Evolutionary conservation across 2,329 filamentous ascomycete species (phyloP), one percentile per base, ranked within the genome.

Genomic region (Chaetomium globosum): DNA sequence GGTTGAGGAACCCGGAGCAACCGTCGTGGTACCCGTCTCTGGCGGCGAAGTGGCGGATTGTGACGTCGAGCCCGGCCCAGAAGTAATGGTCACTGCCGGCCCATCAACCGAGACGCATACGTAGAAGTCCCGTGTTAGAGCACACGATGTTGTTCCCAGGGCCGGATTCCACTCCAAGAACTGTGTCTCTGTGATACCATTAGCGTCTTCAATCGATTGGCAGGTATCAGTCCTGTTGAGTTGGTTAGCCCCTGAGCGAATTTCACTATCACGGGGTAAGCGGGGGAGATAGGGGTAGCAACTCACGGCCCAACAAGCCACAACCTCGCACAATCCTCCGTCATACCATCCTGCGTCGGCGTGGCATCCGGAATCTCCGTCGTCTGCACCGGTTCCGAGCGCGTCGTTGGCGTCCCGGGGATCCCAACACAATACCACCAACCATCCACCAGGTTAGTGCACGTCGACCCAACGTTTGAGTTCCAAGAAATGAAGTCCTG

Each of bases 231-330:
- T 2, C 13, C 55, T 58, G n/a, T 4, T n/a, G 4, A 2, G 16
- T n/a, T 16, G 3, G 16, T 43, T n/a, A 43, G 39, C 39, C 39
- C 13, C 39, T 43, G 16, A 7, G 2, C 7, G 3, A n/a, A n/a
- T 16, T 43, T 43, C 16, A 43, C 16, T n/a, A n/a, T 19, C 16
- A 43, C 16, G 5, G 16, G 5, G 6, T 2, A 16, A 12, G 33
- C 9, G 31, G 36, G 36, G 39, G 16, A 5, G 16, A 43, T 7
- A 43, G 13, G 39, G 39, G 13, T n/a, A 6, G 1, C 13, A 26
- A 58, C 55, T 58, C 26, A 58, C 55, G 36, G 36, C 10, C 55
- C 55, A 16, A 58, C 55, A 58, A 58, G 39, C 55, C 55, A 58
- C 13, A 58, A 31, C 36, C 26, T 12, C 10, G 55, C 55, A 19